Percentiles rank a stretch among this genome's conserved stretches.
Conservation (phyloP, 176 grass and related monocot genomes). For the Cenchrus americanus region DNA sequence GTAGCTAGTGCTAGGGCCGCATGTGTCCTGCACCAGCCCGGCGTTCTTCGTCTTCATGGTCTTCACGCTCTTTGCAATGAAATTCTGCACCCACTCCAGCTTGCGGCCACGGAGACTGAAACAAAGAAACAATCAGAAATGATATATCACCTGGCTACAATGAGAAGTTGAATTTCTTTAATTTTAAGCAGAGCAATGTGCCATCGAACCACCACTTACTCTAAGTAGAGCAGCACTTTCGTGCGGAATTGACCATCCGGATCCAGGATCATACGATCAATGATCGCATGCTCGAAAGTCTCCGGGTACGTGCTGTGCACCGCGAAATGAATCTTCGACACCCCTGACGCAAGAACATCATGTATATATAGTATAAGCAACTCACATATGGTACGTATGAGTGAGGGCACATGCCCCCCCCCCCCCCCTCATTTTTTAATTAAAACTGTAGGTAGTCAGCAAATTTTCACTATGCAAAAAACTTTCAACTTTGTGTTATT, state of each 20-base stretch:
- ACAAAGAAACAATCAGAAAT: neutral
- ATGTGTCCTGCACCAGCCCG: neutral
- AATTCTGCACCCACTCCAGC: neutral
- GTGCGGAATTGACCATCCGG: neutral
- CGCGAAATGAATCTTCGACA: neutral
- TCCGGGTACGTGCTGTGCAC: neutral
- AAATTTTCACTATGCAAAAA: no score
- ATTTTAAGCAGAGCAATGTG: no score
- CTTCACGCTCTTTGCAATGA: neutral
- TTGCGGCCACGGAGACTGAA: constrained; percentile 1
- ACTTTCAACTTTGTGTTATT: no score
- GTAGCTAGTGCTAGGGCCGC: neutral
- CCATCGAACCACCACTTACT: neutral
- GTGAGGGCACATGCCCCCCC: no score
- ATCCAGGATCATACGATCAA: neutral
- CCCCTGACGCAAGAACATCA: neutral
- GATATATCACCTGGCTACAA: no score
- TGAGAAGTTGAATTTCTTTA: neutral
- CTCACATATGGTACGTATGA: no score
- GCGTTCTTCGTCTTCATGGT: neutral
- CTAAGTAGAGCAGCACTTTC: neutral
- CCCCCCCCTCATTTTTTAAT: no score
- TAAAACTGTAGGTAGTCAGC: no score
- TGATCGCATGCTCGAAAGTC: constrained; percentile 6
- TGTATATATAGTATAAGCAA: neutral